phyloP scores from a whole-genome alignment of 768 basidiomycete genomes.

The Leccinum fibrillosum region DNA sequence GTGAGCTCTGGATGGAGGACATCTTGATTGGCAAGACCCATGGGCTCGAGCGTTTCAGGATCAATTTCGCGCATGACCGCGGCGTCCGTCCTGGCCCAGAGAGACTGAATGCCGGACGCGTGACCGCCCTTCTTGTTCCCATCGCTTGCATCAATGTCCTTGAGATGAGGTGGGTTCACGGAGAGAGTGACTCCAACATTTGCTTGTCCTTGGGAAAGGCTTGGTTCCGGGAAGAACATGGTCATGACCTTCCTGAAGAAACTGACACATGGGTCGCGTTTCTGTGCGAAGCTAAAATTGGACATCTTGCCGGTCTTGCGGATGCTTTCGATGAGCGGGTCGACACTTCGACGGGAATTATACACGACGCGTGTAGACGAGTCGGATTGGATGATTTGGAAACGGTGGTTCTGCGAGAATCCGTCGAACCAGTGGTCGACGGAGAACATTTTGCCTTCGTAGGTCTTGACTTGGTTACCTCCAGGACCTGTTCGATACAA shows the following conservation, averaged over 20 bases:
- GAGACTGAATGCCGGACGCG: slow-evolving; percentile 24
- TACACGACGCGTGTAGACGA: slow-evolving; percentile 30
- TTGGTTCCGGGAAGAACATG: slow-evolving; percentile 24
- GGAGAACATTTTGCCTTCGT: slow-evolving; percentile 22
- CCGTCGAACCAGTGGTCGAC: slow-evolving; percentile 42
- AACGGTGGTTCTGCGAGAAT: slow-evolving; percentile 38
- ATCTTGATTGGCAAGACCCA: slow-evolving; percentile 27
- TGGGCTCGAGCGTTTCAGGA: slow-evolving; percentile 36
- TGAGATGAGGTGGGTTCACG: slow-evolving; percentile 28
- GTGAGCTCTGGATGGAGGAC: slow-evolving; percentile 32
- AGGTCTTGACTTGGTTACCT: slow-evolving; percentile 24
- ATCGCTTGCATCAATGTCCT: slow-evolving; percentile 19
- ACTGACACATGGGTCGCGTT: slow-evolving; percentile 30
- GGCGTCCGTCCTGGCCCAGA: slow-evolving; percentile 34
- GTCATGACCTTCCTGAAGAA: slow-evolving; percentile 32
- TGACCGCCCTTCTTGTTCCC: slow-evolving; percentile 23
- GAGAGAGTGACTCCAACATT: slow-evolving; percentile 31
- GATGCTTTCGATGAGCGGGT: slow-evolving; percentile 28
- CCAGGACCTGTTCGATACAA: slow-evolving; percentile 41
- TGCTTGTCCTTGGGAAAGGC: neutral
- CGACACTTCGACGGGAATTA: slow-evolving; percentile 31
- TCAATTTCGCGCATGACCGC: slow-evolving; percentile 32
- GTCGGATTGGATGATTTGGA: slow-evolving; percentile 33
- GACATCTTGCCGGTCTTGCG: slow-evolving; percentile 21
- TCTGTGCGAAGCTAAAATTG: slow-evolving; percentile 27